phyloP scores from a whole-genome alignment of 306 rosid species.

The Prunus davidiana region DNA sequence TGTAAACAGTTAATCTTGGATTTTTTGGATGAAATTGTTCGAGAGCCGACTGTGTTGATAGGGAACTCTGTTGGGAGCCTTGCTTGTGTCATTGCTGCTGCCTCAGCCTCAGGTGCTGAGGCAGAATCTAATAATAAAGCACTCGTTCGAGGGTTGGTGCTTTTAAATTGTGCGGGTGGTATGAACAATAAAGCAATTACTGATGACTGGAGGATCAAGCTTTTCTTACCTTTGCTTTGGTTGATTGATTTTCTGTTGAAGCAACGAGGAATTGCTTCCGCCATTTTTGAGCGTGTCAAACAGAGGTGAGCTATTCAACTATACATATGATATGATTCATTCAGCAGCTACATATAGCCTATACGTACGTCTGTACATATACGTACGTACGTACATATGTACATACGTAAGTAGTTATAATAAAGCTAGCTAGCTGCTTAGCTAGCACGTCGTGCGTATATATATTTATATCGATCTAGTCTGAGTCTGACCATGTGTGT shows the following conservation, averaged over 20 bases:
- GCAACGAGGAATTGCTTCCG: slow-evolving; percentile 67
- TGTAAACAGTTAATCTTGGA: slow-evolving; percentile 71
- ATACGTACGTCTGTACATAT: too few relatives aligned
- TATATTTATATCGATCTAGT: neutral
- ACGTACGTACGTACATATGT: too few relatives aligned
- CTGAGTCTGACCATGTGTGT: neutral
- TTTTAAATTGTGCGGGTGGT: slow-evolving; percentile 88
- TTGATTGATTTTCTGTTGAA: slow-evolving; percentile 70
- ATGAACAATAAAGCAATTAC: slow-evolving; percentile 95
- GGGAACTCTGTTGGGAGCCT: slow-evolving; percentile 98
- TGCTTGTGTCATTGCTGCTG: slow-evolving; percentile 71
- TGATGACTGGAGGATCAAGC: slow-evolving; percentile 95
- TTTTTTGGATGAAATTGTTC: slow-evolving; percentile 70
- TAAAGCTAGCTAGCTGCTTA: too few relatives aligned
- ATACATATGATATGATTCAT: too few relatives aligned
- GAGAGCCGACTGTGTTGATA: slow-evolving; percentile 75
- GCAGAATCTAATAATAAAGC: slow-evolving; percentile 55
- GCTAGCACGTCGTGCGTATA: too few relatives aligned
- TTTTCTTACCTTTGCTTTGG: slow-evolving; percentile 72
- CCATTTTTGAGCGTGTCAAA: slow-evolving; percentile 71
- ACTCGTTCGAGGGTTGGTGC: slow-evolving; percentile 69
- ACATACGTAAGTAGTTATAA: too few relatives aligned
- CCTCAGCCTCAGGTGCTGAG: slow-evolving; percentile 57
- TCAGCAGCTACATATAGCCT: too few relatives aligned
- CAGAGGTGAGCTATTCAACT: slow-evolving; percentile 45